Conservation (phyloP, 2,329 filamentous ascomycete species). For the Fusarium sublunatum region DNA sequence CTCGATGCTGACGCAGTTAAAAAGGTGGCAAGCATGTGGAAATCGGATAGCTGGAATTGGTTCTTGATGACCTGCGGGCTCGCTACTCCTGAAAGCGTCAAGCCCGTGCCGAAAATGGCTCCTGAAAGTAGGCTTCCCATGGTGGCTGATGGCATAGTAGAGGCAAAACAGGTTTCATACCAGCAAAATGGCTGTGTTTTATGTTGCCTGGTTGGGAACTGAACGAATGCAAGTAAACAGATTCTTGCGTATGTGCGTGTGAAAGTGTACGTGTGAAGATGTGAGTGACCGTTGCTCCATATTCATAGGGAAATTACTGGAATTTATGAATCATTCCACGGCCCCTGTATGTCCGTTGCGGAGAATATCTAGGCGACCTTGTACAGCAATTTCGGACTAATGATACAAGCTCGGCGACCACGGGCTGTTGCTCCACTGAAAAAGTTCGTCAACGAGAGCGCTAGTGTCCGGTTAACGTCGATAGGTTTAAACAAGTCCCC, state of each 20-base stretch:
- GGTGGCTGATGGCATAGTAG: background rate
- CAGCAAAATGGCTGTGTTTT: background rate
- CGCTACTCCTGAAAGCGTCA: background rate
- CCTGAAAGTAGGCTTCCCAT: background rate
- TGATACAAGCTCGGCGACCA: background rate
- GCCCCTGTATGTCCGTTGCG: no score
- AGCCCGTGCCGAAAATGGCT: background rate
- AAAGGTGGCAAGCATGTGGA: background rate
- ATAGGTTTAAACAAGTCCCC: no score
- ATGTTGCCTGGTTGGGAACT: background rate
- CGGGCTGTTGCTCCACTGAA: background rate
- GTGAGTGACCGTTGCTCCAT: no score
- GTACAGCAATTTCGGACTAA: background rate
- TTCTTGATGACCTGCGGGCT: background rate
- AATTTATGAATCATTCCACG: background rate
- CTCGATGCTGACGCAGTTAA: background rate
- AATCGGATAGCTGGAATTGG: background rate
- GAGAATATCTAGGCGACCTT: no score
- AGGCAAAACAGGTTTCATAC: no score
- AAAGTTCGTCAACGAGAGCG: slow-evolving; percentile 50
- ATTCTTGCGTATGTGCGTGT: background rate
- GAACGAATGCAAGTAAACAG: no score
- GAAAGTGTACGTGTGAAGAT: background rate
- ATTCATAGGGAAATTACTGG: no score
- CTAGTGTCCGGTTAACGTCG: slow-evolving; percentile 46